Evolutionary conservation across 73 alveolate genomes (phyloP).

Genomic region (Paramecium pentaurelia): DNA sequence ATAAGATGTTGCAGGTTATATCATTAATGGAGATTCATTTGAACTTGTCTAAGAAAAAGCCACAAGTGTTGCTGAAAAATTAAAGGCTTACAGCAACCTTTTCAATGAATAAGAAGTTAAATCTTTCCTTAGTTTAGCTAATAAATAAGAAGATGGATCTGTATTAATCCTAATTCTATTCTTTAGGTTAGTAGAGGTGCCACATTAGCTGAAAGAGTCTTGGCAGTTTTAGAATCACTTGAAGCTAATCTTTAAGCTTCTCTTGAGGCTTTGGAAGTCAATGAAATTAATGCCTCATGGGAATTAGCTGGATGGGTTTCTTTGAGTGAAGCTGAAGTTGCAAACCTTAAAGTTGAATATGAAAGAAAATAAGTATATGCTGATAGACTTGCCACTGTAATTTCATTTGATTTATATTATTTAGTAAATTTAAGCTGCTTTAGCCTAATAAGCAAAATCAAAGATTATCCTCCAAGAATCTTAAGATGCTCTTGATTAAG

Average conservation of each 20-base stretch:
- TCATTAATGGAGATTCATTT: conserved; percentile 12
- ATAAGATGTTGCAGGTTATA: conserved; percentile 29
- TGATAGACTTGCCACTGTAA: conserved; percentile 37
- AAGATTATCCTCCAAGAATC: conserved; percentile 39
- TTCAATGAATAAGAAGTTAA: not conserved
- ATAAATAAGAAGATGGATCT: not conserved
- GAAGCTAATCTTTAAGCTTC: not conserved
- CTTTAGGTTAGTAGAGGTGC: conserved; percentile 6
- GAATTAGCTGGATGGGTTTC: conserved; percentile 46
- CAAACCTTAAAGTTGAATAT: not conserved
- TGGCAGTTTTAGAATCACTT: not conserved
- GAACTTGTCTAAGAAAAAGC: not conserved
- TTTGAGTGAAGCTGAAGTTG: conserved; percentile 34
- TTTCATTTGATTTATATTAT: not conserved
- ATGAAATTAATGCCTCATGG: conserved; percentile 38
- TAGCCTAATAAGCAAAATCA: conserved; percentile 25
- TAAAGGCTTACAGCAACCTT: not conserved
- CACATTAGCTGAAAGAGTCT: conserved; percentile 36
- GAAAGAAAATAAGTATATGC: conserved; percentile 32
- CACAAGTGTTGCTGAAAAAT: not conserved
- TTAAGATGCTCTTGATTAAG: conserved; percentile 20
- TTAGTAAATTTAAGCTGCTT: conserved; percentile 23
- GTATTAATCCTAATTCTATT: not conserved
- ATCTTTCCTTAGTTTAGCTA: not conserved
- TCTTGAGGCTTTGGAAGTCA: not conserved